Evolutionary conservation across 2,329 filamentous ascomycete genomes (phyloP), one percentile per base, ranked within the genome.

Genomic region (Penicillium sp.): DNA sequence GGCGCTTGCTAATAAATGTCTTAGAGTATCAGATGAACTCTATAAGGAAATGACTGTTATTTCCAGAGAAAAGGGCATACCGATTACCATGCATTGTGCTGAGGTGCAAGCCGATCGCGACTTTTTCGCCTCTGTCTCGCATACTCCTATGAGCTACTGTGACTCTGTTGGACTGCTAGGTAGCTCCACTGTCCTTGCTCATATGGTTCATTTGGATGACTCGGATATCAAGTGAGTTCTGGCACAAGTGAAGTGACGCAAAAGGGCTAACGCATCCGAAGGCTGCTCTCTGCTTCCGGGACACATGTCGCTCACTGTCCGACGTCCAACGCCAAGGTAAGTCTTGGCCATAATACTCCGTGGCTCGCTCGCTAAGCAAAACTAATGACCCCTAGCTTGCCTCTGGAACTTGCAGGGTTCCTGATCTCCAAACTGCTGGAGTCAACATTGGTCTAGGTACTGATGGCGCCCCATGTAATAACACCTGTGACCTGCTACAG

Each of bases 401-500:
- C 0, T 78, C 75, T 1, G 78, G 77, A 0, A 72, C 79, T 45
- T 75, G 74, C 19, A 66, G 69, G 4, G 68, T 80, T 0, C 75
- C 76, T 0, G 70, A 74, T 22, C 64, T 80, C 59, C 62, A 77
- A 18, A 51, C 59, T 0, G 67, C 64, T 0, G 68, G 68, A 0
- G 71, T 80, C 5, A 79, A 77, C 50, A 71, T 80, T 6, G 65
- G 66, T 0, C 62, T 80, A 0, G 78, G 77, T 0, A 80, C 77
- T 0, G 77, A 80, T 56, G 77, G 77, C 0, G 77, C 77, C 0
- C 77, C 77, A 0, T 80, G 77, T 59, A 75, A 76, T 30, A 79
- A 79, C 53, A 73, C 72, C 6, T 77, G 76, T 58, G 76, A 79
- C 52, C 71, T 80, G 62, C 58, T 80, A 14, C 74, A 74, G 40